Conservation (phyloP, 202 grass and related monocot species). For the Schoenoplectus triqueter region DNA sequence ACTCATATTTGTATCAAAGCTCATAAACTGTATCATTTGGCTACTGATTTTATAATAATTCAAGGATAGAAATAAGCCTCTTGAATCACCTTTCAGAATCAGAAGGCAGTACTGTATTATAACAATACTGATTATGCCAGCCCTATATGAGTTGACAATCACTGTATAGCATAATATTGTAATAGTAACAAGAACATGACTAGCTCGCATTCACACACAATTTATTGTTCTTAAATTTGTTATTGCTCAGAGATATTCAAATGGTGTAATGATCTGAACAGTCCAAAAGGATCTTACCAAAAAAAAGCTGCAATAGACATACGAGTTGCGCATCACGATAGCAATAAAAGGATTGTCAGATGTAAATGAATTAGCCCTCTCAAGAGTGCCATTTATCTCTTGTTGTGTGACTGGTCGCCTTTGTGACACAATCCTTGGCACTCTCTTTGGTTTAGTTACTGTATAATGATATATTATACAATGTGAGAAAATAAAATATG, state of each 20-base stretch:
- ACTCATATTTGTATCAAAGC: not conserved
- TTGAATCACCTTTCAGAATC: not conserved
- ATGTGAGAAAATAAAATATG: conserved; percentile 35
- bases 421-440: conserved; percentile 60
- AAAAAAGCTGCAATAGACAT: conserved; percentile 83
- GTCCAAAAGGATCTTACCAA: conserved; percentile 59
- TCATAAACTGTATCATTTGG: not conserved
- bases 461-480: conserved; percentile 42
- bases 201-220: not conserved
- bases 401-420: conserved; percentile 70
- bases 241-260: not conserved
- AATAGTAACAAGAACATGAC: not conserved
- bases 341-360: conserved; percentile 60
- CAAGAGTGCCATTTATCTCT: conserved; percentile 61
- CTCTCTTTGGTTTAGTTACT: conserved; percentile 47
- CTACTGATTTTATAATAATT: conserved; percentile 12
- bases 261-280: not conserved
- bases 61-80: not conserved
- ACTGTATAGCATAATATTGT: not conserved
- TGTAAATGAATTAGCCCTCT: conserved; percentile 63
- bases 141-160: not conserved
- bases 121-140: conserved; percentile 16
- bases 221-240: not conserved
- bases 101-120: not conserved
- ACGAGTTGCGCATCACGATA: conserved; percentile 73